Conservation (phyloP, 306 rosid species). For the Trichosanthes truncata region DNA sequence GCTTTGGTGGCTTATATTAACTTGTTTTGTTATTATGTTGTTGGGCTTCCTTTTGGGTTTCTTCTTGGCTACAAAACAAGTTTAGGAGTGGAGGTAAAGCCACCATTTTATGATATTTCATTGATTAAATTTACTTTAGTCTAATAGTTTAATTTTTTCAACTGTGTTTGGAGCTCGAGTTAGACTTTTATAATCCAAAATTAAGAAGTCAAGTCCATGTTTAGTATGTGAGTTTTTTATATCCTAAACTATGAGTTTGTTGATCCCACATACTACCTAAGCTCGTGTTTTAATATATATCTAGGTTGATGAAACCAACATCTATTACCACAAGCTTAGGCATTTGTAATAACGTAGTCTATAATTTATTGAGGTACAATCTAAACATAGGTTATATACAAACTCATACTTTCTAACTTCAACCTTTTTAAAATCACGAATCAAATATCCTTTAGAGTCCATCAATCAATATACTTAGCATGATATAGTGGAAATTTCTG, state of each 20-base stretch:
- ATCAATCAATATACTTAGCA: too few species aligned
- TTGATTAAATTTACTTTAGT: background rate
- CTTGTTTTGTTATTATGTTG: slow-evolving; percentile 61
- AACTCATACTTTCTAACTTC: too few species aligned
- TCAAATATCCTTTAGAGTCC: too few species aligned
- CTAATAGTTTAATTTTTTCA: too few species aligned
- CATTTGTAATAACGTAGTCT: too few species aligned
- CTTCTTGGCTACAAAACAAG: slow-evolving; percentile 61
- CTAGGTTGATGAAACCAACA: background rate
- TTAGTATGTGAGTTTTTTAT: background rate
- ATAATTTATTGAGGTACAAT: too few species aligned
- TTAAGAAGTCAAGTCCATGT: background rate
- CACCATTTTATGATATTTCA: background rate
- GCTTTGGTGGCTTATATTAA: slow-evolving; percentile 86
- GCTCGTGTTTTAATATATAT: background rate
- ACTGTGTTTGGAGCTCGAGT: too few species aligned
- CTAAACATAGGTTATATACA: too few species aligned
- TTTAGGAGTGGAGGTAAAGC: slow-evolving; percentile 61
- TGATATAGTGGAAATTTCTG: too few species aligned
- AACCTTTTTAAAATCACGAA: too few species aligned
- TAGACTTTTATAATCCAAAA: background rate
- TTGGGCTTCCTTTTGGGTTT: slow-evolving; percentile 88
- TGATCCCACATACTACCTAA: background rate
- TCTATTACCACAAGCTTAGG: too few species aligned
- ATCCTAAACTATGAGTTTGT: background rate